Evolutionary conservation across 345 rosid species (phyloP), one percentile per base, ranked within the genome.

Genomic region (Rhizophora mangle): DNA sequence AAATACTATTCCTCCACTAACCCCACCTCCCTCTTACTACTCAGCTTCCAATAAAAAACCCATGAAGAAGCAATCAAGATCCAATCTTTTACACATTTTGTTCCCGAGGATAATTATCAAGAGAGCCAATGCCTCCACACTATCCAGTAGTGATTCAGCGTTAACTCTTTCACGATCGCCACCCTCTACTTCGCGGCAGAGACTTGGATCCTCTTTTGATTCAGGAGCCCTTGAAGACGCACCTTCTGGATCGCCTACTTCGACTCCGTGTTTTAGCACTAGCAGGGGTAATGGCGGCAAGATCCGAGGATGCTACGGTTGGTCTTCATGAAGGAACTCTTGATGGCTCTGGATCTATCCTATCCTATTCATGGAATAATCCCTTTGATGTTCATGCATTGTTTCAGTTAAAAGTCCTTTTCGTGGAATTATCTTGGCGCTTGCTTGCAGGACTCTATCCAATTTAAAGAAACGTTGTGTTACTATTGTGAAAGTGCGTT

Each of bases 21-120:
- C 88, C 16, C 95, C 95, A 20, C 91, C 95, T 63, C 95, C 95
- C 10, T 84, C 89, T 34, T 84, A 62, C 73, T 24, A 24, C 24
- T 24, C 24, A 24, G 24, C 24, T 16, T 57, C 64, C 24, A 2
- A 10, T 21, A 9, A 43, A 19, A 81, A 81, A 21, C 59, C 77
- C 52, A 47, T 4, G 49, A 71, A 68, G 64, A 76, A 72, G 58
- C 61, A 49, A 62, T 73, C 87, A 21, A 86, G 82, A 79, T 81
- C 82, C 65, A 65, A 57, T 72, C 73, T 86, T n/a, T 36, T 83
- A 3, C 69, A 65, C 18, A 19, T 67, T 20, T 68, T 81, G 64
- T 80, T 86, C 63, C 75, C 71, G 1, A 85, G 81, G 71, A 62
- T 76, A 46, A 65, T 30, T 62, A 60, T 21, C 34, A 80, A 75